These are phyloP conservation scores for Globisporangium heterothallicum DNA, from an alignment of 352 stramenopile genomes.

Conservation along the genomic window DNA sequence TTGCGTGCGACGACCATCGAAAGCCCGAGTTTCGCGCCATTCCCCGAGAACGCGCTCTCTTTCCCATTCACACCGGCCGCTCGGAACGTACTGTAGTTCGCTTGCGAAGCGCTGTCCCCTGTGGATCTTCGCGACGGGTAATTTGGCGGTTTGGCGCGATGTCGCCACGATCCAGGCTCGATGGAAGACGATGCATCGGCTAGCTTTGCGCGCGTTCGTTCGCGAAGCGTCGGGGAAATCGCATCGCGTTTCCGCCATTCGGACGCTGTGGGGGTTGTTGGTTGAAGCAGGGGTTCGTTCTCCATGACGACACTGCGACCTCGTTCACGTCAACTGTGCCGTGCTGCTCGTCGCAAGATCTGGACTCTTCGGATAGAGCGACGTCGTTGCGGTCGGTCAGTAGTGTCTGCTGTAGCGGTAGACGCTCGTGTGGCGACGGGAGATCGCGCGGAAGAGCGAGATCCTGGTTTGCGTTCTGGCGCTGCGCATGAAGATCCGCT, in stretches of 20 bases:
- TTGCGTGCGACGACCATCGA: constrained; percentile 40
- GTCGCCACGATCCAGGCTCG: constrained; percentile 1
- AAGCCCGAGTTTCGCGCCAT: constrained; percentile 30
- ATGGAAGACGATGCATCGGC: not conserved
- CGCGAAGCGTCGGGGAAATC: not conserved
- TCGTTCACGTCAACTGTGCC: too few relatives aligned
- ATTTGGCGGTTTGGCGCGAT: constrained; percentile 9
- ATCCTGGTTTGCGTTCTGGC: not conserved
- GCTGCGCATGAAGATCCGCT: constrained; percentile 7
- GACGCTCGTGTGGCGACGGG: too few relatives aligned
- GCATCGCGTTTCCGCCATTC: not conserved
- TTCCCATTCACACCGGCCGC: not conserved
- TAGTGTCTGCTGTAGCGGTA: not conserved
- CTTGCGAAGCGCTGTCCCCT: not conserved
- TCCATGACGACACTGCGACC: not conserved
- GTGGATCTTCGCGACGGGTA: constrained; percentile 6
- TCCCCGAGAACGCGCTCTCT: constrained; percentile 3
- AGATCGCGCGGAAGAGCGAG: not conserved
- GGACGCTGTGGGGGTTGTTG: not conserved
- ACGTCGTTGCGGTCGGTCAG: too few relatives aligned
- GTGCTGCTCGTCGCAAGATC: too few relatives aligned
- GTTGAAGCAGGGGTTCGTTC: not conserved
- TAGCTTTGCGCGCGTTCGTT: not conserved
- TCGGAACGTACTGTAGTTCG: constrained; percentile 12
- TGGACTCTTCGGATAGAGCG: too few relatives aligned